These are phyloP conservation scores for Phaeotremella fagi DNA, from an alignment of 768 basidiomycete species.

Conservation along the genomic window DNA sequence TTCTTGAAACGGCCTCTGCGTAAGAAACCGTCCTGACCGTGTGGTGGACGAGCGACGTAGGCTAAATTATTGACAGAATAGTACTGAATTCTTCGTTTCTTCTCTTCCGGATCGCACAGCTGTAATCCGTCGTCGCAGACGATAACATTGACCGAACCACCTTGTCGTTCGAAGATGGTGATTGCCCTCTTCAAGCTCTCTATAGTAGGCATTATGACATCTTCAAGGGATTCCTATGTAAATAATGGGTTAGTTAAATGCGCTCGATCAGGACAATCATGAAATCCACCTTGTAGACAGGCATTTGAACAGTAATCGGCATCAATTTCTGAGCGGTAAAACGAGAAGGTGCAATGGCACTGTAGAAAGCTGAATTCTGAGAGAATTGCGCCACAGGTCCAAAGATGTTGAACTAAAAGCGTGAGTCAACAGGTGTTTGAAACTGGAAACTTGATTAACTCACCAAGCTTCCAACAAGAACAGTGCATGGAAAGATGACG, in stretches of 20 bases:
- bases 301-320: conserved; percentile 57
- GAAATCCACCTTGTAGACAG: conserved; percentile 79
- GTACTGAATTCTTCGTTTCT: conserved; percentile 62
- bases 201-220: conserved; percentile 55
- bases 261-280: too few relatives aligned
- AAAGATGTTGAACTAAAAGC: conserved; percentile 41
- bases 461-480: conserved; percentile 45
- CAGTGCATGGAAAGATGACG: background rate
- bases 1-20: conserved; percentile 85
- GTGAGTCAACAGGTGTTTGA: too few relatives aligned
- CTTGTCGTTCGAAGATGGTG: conserved; percentile 74
- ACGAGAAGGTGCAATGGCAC: conserved; percentile 36
- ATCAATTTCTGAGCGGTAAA: background rate
- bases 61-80: conserved; percentile 65
- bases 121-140: conserved; percentile 77
- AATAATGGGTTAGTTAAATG: background rate
- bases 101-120: conserved; percentile 58
- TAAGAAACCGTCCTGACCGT: conserved; percentile 63
- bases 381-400: conserved; percentile 81
- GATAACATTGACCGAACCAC: conserved; percentile 69
- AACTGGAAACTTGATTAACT: conserved; percentile 4
- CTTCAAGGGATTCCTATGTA: conserved; percentile 41
- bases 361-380: conserved; percentile 76
- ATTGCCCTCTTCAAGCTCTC: conserved; percentile 72
- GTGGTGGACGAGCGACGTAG: conserved; percentile 72